Evolutionary conservation across 1,284 basidiomycete genomes (phyloP).

Genomic region (Cryptococcus jaspeensis): DNA sequence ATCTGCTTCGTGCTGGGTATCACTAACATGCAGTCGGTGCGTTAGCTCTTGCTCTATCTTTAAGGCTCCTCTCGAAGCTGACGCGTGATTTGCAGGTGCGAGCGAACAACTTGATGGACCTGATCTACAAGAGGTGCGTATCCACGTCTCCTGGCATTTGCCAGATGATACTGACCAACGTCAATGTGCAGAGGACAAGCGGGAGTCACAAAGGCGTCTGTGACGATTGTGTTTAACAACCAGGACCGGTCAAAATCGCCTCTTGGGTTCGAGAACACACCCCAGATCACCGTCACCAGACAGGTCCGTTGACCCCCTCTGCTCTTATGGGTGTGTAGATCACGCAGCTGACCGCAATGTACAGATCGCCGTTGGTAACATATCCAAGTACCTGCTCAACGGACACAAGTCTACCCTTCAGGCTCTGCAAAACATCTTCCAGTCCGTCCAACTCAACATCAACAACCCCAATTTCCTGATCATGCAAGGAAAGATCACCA

Average conservation of each 20-base stretch:
- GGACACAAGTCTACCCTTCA: constrained; percentile 93
- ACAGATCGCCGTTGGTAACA: constrained; percentile 87
- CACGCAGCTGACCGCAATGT: constrained; percentile 2
- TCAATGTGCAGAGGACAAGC: constrained; percentile 80
- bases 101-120: constrained; percentile 92
- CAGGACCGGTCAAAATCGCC: constrained; percentile 87
- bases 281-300: constrained; percentile 93
- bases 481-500: constrained; percentile 97
- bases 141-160: background rate
- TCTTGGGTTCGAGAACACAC: constrained; percentile 74
- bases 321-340: background rate
- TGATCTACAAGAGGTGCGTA: constrained; percentile 62
- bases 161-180: background rate
- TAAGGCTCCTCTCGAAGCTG: constrained; percentile 6
- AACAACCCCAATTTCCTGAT: constrained; percentile 99
- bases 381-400: constrained; percentile 95
- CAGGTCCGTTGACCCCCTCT: constrained; percentile 61
- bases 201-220: constrained; percentile 93
- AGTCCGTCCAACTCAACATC: constrained; percentile 97
- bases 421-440: constrained; percentile 87
- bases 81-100: constrained; percentile 65
- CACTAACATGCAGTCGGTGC: constrained; percentile 82
- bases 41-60: constrained; percentile 22
- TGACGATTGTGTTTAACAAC: constrained; percentile 99
- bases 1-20: constrained; percentile 97